A percentile compares a stretch with the other conserved stretches of the same genome.
These are phyloP conservation scores for Tulasnella sp. DNA, from an alignment of 768 basidiomycete species.

Conservation along the genomic window DNA sequence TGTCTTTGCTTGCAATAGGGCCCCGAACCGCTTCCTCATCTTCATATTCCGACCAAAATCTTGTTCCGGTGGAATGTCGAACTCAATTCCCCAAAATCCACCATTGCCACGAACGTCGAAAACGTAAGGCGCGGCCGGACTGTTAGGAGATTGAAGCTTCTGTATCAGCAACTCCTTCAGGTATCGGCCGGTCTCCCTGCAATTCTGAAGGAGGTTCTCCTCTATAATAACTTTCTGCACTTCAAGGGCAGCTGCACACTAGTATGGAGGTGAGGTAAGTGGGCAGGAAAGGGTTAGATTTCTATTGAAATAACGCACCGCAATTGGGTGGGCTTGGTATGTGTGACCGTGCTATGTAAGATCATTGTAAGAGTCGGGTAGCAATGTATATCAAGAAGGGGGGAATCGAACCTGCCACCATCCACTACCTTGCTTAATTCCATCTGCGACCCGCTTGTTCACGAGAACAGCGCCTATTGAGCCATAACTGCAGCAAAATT, in stretches of 20 bases:
- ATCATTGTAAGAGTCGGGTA: neutral
- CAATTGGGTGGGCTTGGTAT: constrained; percentile 54
- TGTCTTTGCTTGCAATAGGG: constrained; percentile 64
- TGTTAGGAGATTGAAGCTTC: constrained; percentile 52
- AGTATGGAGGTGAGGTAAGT: constrained; percentile 66
- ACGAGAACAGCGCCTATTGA: constrained; percentile 79
- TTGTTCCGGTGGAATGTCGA: constrained; percentile 51
- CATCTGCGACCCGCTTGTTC: constrained; percentile 64
- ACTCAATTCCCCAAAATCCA: constrained; percentile 80
- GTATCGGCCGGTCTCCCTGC: constrained; percentile 55
- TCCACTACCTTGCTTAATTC: constrained; percentile 63
- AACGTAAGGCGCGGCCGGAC: constrained; percentile 58
- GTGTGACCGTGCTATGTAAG: constrained; percentile 65
- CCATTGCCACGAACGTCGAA: constrained; percentile 83
- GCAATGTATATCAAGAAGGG: neutral
- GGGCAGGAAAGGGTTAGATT: constrained; percentile 6
- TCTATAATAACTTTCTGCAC: constrained; percentile 68
- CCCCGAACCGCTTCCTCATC: constrained; percentile 56
- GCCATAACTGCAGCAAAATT: constrained; percentile 52
- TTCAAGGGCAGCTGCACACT: constrained; percentile 72
- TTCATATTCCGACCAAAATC: constrained; percentile 38
- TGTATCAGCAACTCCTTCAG: constrained; percentile 52
- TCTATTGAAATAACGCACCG: neutral
- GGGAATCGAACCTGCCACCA: constrained; percentile 49
- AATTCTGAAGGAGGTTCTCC: constrained; percentile 67